A percentile compares a stretch with the other conserved stretches of the same genome.
Evolutionary conservation across 2,329 filamentous ascomycete species (phyloP).

Genomic region (Cordyceps javanica): DNA sequence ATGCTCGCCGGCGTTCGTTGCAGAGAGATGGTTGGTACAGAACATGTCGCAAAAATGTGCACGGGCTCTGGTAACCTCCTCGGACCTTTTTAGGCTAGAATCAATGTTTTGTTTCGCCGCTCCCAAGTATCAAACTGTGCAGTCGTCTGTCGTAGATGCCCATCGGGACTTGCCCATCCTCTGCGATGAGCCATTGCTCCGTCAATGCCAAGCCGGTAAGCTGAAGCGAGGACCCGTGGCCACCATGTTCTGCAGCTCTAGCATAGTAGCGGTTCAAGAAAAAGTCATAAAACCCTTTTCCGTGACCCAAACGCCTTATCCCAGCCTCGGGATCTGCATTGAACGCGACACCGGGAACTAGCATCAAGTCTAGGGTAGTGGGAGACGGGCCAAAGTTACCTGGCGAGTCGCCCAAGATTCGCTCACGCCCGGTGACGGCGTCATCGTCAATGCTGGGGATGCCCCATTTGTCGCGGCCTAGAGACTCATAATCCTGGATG

Average conservation of each 20-base stretch:
- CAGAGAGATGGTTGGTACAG: background rate
- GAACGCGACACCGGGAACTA: constrained; percentile 92
- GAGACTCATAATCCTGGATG: constrained; percentile 68
- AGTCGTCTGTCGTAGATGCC: constrained; percentile 71
- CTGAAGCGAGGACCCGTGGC: constrained; percentile 35
- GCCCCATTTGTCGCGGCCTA: constrained; percentile 80
- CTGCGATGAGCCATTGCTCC: constrained; percentile 68
- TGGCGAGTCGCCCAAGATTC: constrained; percentile 62
- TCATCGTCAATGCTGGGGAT: constrained; percentile 76
- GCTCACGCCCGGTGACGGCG: constrained; percentile 60
- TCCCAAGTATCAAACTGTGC: constrained; percentile 69
- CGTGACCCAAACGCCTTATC: constrained; percentile 79
- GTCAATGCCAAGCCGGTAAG: constrained; percentile 74
- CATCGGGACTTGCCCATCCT: constrained; percentile 62
- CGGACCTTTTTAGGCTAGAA: background rate
- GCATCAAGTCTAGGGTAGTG: constrained; percentile 69
- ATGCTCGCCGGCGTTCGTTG: no score
- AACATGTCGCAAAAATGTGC: no score
- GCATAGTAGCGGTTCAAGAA: constrained; percentile 71
- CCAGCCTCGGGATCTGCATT: constrained; percentile 52
- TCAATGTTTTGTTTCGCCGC: constrained; percentile 52
- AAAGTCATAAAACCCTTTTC: constrained; percentile 94
- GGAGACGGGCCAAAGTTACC: constrained; percentile 30
- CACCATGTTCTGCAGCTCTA: constrained; percentile 32
- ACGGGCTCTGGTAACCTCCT: no score